Base-by-base conservation (phyloP, 306 rosid genomes). In the Macrotyloma uniflorum region DNA sequence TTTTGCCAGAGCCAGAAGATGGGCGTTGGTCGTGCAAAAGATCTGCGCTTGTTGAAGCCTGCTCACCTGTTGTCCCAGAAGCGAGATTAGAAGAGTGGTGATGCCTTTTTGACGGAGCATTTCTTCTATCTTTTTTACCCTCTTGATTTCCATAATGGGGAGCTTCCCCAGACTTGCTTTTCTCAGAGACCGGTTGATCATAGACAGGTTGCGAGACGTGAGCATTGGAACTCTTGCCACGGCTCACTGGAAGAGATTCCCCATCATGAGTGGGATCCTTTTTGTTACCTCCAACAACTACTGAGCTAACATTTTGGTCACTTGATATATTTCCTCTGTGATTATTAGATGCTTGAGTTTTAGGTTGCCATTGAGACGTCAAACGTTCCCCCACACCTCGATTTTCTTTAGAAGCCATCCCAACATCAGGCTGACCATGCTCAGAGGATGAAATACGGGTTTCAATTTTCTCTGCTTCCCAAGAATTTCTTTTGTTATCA, bases 281-380 rank as follows among this genome's bases (percentile, higher is more conserved):
- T 69, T 64, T 84, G 68, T 76, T 51, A 20, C 72, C 53, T 82
- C 75, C 76, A 70, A 49, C 77, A 69, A 63, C 83, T 66, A 83
- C 91, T 20, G 71, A 74, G 50, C 81, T 81, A 63, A 62, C 77
- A 77, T 77, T 84, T 74, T 77, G 94, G 78, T 82, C 85, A 78
- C 63, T 85, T 18, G 75, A 57, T 69, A 78, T 74, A 70, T 77
- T 82, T 61, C 90, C 90, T 22, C 69, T 82, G 66, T 83, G 90
- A 81, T 59, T 79, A 83, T 74, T 81, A 18, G 89, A 82, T 51
- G 89, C 68, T 82, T 87, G 96, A 76, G 89, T 61, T 77, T 91
- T 93, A 40, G 98, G 98, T 80, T 90, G 97, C 98, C 98, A 91
- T 61, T 93, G 97, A 79, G 96, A 79, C 10, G 11, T 81, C 71